Evolutionary conservation across 2,329 filamentous ascomycete species (phyloP).

Genomic region (Aspergillus brunneoviolaceus): DNA sequence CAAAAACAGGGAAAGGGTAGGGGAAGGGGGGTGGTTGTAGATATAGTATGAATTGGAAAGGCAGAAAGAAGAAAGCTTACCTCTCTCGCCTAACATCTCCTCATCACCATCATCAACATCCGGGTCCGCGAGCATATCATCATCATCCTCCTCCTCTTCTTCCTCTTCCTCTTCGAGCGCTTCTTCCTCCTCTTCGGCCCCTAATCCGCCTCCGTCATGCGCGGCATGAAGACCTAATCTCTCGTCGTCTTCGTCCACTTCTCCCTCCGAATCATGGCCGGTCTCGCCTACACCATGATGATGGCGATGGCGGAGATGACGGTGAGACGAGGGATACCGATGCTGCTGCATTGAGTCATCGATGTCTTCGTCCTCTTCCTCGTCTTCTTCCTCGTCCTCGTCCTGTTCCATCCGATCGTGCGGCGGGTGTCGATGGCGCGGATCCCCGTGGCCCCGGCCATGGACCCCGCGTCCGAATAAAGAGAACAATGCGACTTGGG

Average conservation of each 20-base stretch:
- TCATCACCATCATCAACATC: constrained; percentile 19
- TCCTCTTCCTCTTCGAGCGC: constrained; percentile 24
- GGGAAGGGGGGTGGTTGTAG: neutral
- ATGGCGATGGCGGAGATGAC: neutral
- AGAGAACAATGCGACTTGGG: constrained; percentile 26
- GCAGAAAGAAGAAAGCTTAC: constrained; percentile 15
- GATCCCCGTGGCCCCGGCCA: constrained; percentile 1
- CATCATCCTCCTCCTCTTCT: constrained; percentile 26
- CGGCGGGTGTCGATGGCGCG: neutral
- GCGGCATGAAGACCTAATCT: neutral
- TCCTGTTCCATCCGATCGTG: neutral
- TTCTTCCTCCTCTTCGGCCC: constrained; percentile 21
- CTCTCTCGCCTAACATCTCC: constrained; percentile 37
- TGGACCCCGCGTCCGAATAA: constrained; percentile 18
- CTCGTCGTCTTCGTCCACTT: neutral
- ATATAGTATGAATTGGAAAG: neutral
- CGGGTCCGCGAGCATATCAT: neutral
- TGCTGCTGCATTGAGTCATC: neutral
- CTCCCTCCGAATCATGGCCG: neutral
- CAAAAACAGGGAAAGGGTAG: neutral
- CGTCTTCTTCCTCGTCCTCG: constrained; percentile 17
- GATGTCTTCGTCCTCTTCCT: neutral
- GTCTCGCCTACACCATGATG: neutral
- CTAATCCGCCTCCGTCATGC: neutral
- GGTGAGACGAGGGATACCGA: neutral